A percentile compares a stretch with the other conserved stretches of the same genome.
Conservation (phyloP, 1,284 basidiomycete species). For the Cryptococcus amylolentus region DNA sequence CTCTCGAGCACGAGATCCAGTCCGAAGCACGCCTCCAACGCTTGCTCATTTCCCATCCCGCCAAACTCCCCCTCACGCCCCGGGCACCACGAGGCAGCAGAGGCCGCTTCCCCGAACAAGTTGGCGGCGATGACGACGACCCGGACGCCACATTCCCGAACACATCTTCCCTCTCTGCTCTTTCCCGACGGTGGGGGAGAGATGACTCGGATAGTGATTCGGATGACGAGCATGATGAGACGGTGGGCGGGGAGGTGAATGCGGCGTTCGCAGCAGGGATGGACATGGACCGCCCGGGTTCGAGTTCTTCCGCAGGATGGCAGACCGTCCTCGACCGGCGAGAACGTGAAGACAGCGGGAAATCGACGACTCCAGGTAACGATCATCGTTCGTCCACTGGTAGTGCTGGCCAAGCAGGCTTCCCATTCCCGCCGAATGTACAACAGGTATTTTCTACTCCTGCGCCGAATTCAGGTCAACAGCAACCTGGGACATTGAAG, state of each 20-base stretch:
- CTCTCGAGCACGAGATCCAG: slow-evolving; percentile 46
- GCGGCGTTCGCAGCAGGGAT: slow-evolving; percentile 44
- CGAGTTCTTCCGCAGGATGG: slow-evolving; percentile 17
- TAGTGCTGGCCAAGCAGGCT: background rate
- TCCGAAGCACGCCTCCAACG: slow-evolving; percentile 44
- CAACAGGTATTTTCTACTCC: slow-evolving; percentile 7
- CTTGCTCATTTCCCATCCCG: slow-evolving; percentile 38
- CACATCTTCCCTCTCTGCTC: background rate
- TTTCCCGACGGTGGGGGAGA: slow-evolving; percentile 6
- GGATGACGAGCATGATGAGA: slow-evolving; percentile 22
- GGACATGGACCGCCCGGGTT: slow-evolving; percentile 43
- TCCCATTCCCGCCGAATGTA: slow-evolving; percentile 4
- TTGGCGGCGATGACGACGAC: slow-evolving; percentile 45
- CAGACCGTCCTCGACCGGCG: slow-evolving; percentile 19
- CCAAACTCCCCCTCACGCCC: slow-evolving; percentile 39
- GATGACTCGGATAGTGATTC: slow-evolving; percentile 35
- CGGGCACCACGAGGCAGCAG: slow-evolving; percentile 33
- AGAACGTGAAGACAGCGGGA: background rate
- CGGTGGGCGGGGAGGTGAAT: slow-evolving; percentile 30
- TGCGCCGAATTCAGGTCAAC: no score
- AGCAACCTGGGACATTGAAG: no score
- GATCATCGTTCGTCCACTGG: background rate
- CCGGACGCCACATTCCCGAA: slow-evolving; percentile 13
- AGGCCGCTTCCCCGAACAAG: slow-evolving; percentile 46
- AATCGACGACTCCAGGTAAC: background rate